Percentiles rank a stretch among this genome's conserved stretches.
These are phyloP conservation scores for Trichoderma citrinoviride DNA, from an alignment of 2,329 filamentous ascomycete genomes.

Conservation along the genomic window DNA sequence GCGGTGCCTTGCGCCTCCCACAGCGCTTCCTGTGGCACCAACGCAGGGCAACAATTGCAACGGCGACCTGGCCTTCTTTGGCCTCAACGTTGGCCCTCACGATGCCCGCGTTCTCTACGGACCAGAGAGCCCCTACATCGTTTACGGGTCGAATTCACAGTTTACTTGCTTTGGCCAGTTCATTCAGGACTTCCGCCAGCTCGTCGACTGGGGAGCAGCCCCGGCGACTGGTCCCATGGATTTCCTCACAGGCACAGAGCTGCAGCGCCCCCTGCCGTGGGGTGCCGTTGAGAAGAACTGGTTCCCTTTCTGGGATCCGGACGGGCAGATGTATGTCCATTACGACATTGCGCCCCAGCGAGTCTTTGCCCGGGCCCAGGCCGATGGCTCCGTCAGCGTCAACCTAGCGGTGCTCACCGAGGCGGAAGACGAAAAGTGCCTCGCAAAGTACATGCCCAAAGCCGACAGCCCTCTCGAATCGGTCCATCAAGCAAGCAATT, in stretches of 20 bases:
- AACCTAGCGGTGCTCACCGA: conserved; percentile 43
- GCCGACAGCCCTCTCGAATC: conserved; percentile 40
- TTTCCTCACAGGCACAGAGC: conserved; percentile 48
- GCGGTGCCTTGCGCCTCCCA: conserved; percentile 42
- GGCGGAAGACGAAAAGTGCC: conserved; percentile 44
- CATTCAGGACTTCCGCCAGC: conserved; percentile 51
- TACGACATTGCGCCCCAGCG: conserved; percentile 52
- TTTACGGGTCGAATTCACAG: conserved; percentile 55
- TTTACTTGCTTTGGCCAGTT: conserved; percentile 58
- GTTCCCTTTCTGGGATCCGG: conserved; percentile 58
- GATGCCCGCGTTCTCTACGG: conserved; percentile 59
- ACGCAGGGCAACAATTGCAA: conserved; percentile 46
- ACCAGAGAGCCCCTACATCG: conserved; percentile 47
- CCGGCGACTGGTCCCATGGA: conserved; percentile 29
- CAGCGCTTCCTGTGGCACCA: conserved; percentile 45
- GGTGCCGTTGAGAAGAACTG: conserved; percentile 58
- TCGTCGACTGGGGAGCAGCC: conserved; percentile 44
- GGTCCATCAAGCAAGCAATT: conserved; percentile 61
- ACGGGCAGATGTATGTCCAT: conserved; percentile 48
- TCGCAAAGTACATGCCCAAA: conserved; percentile 46
- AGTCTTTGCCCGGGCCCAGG: conserved; percentile 45
- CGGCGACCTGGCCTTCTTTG: conserved; percentile 43
- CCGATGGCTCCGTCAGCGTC: conserved; percentile 46
- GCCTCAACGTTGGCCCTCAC: conserved; percentile 51
- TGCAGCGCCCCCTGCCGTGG: conserved; percentile 49